Percentiles rank a stretch among this genome's conserved stretches.
Evolutionary conservation across 306 rosid species (phyloP).

Genomic region (Cicer pinnatifidum): DNA sequence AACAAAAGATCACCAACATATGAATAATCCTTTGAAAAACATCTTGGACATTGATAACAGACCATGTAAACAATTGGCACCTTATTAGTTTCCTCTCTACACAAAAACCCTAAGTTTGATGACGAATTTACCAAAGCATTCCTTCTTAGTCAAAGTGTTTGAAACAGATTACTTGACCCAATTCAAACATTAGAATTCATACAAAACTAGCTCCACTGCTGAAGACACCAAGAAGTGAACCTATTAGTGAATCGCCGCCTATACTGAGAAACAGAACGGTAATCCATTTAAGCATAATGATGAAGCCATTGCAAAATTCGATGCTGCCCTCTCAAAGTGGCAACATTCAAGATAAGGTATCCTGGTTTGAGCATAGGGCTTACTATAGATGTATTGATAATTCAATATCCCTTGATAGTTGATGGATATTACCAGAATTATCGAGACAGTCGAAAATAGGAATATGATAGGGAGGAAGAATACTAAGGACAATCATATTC

Average conservation of each 20-base stretch:
- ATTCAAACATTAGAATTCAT: slow-evolving; percentile 6
- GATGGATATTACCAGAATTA: slow-evolving; percentile 16
- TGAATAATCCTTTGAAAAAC: no score
- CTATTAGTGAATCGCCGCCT: neutral
- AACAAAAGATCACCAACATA: neutral
- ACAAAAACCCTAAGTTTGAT: slow-evolving; percentile 8
- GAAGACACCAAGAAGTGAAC: slow-evolving; percentile 18
- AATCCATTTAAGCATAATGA: slow-evolving; percentile 27
- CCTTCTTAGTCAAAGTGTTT: slow-evolving; percentile 29
- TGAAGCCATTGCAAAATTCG: slow-evolving; percentile 20
- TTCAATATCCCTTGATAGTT: slow-evolving; percentile 23
- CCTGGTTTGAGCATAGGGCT: slow-evolving; percentile 27
- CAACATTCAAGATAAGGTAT: slow-evolving; percentile 3
- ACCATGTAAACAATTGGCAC: neutral
- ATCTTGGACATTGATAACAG: neutral
- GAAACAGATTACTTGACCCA: slow-evolving; percentile 10
- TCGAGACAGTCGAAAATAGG: slow-evolving; percentile 24
- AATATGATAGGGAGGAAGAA: neutral
- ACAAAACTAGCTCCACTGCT: neutral
- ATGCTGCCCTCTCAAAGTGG: neutral
- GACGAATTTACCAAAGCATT: slow-evolving; percentile 3
- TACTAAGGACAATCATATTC: neutral
- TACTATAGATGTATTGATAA: neutral
- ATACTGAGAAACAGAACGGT: slow-evolving; percentile 9
- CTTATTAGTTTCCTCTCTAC: neutral